Evolutionary conservation across 768 basidiomycete species (phyloP), one percentile per base, ranked within the genome.

Genomic region (Boletellus ananiceps): DNA sequence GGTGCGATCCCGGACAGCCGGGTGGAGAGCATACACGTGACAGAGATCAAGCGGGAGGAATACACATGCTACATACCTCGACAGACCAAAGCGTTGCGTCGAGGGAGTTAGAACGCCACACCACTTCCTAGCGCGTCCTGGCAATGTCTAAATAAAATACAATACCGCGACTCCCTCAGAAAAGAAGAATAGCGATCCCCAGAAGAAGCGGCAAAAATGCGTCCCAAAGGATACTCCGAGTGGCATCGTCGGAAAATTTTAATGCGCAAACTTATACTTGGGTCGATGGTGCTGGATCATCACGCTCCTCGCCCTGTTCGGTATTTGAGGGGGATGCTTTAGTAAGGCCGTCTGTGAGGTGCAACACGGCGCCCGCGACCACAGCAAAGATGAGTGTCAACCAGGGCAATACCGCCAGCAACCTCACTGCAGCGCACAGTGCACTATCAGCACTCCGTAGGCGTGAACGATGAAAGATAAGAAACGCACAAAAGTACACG

Each of bases 371-470:
- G 18, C 72, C 68, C 8, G 76, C 60, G 44, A 67, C 63, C 40
- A 65, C 31, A 15, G 70, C 65, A 50, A 74, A 76, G 6, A 78
- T 55, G 52, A 75, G 51, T 0, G 78, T 58, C 53, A 79, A 66
- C 81, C 81, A 83, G 1, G 79, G 77, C 27, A 81, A 57, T 49
- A 80, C 71, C 1, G 78, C 77, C 16, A 77, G 58, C 21, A 75
- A 65, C 40, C 66, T 67, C 55, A 81, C 82, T 83, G 34, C 14
- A 33, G 54, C 6, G 47, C 23, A 33, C 16, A 40, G 52, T 52
- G 19, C 49, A 33, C 25, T 39, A n/a, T 32, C 31, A 32, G 14
- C 23, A 18, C 11, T 8, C 21, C 14, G 36, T 12, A 11, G 8
- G 13, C 19, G 19, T 2, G 18, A 33, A 19, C 8, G 29, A 9